Percentiles rank a stretch among this genome's conserved stretches.
Conservation (phyloP, 1,284 basidiomycete genomes). For the Athelia psychrophila region DNA sequence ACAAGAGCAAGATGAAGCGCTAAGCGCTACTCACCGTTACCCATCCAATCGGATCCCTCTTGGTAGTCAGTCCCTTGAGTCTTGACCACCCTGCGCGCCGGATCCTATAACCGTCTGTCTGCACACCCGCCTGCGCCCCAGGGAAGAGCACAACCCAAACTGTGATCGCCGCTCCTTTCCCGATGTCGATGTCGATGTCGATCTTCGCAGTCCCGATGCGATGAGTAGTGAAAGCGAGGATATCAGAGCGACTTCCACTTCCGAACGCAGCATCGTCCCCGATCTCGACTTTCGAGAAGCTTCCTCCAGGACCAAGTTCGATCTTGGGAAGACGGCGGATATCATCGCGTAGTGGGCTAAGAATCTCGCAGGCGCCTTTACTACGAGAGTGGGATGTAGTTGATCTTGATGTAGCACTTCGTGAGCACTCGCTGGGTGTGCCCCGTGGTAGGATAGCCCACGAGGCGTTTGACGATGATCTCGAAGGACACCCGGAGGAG, state of each 20-base stretch:
- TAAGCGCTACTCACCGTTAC: conserved; percentile 15
- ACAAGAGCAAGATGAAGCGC: not conserved
- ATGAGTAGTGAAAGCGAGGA: conserved; percentile 41
- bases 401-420: conserved; percentile 37
- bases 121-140: too few relatives aligned
- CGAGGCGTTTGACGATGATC: too few relatives aligned
- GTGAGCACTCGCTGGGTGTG: conserved; percentile 30
- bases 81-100: conserved; percentile 20
- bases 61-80: conserved; percentile 17
- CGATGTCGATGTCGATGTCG: conserved; percentile 33
- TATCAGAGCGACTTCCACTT: conserved; percentile 38
- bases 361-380: conserved; percentile 35
- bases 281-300: conserved; percentile 32
- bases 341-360: conserved; percentile 43
- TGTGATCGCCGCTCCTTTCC: conserved; percentile 20
- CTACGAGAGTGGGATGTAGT: conserved; percentile 33
- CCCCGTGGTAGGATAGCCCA: conserved; percentile 29
- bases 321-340: conserved; percentile 39
- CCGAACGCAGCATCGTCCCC: conserved; percentile 48
- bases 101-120: conserved; percentile 27
- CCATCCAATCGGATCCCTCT: conserved; percentile 27
- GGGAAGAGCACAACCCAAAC: too few relatives aligned
- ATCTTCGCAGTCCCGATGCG: conserved; percentile 37
- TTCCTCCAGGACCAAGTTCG: conserved; percentile 38
- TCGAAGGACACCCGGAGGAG: too few relatives aligned